Percentiles rank a stretch among this genome's conserved stretches.
Conservation (phyloP, 164 flowering plant genomes). For the Magnolia kwangsiensis region DNA sequence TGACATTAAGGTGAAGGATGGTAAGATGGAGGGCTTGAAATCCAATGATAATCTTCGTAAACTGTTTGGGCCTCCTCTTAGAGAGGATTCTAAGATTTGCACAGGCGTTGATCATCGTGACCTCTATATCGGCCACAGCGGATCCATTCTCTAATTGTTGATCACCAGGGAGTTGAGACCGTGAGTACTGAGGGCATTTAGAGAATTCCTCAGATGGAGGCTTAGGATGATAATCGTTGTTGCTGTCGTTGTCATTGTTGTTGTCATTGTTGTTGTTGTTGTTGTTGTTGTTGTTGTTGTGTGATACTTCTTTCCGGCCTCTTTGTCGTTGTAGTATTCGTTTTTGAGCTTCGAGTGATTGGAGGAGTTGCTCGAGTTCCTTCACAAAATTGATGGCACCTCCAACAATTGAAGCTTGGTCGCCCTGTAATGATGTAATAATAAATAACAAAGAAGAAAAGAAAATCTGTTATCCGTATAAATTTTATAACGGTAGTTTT, state of each 20-base stretch:
- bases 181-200: constrained; percentile 52
- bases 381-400: constrained; percentile 93
- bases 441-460: background rate
- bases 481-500: too few relatives aligned
- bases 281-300: background rate
- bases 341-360: constrained; percentile 70
- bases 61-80: constrained; percentile 42
- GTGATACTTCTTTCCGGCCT: background rate
- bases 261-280: background rate
- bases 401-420: constrained; percentile 93
- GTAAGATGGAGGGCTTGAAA: constrained; percentile 57
- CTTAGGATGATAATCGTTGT: too few relatives aligned
- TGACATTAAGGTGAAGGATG: constrained; percentile 82
- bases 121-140: constrained; percentile 71
- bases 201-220: constrained; percentile 61
- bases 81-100: constrained; percentile 64
- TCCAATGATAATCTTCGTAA: constrained; percentile 52
- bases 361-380: constrained; percentile 77
- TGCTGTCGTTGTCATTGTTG: background rate
- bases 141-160: constrained; percentile 27
- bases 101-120: constrained; percentile 71
- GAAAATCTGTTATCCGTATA: background rate
- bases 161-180: constrained; percentile 40
- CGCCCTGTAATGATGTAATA: constrained; percentile 46
- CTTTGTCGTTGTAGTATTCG: constrained; percentile 12